A percentile compares a stretch with the other conserved stretches of the same genome.
These are phyloP conservation scores for Cyclanthera cordifolia DNA, from an alignment of 306 rosid genomes.

Conservation along the genomic window DNA sequence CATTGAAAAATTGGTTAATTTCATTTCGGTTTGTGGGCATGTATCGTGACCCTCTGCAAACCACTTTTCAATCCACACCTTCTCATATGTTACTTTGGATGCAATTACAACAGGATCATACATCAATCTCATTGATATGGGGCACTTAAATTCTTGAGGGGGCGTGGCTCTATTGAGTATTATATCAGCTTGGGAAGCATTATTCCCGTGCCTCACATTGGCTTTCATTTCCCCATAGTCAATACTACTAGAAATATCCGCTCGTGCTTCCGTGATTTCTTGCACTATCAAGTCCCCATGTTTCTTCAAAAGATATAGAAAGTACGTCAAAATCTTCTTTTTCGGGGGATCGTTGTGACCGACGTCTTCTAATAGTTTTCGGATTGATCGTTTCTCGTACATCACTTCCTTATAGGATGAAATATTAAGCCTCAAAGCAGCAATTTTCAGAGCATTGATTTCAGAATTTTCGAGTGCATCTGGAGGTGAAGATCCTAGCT, in stretches of 20 bases:
- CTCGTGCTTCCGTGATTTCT: constrained; percentile 25
- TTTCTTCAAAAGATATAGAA: constrained; percentile 41
- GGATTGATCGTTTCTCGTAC: constrained; percentile 54
- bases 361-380: constrained; percentile 35
- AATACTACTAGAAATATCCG: constrained; percentile 17
- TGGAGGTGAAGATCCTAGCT: constrained; percentile 29
- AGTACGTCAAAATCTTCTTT: constrained; percentile 43
- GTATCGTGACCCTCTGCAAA: constrained; percentile 54
- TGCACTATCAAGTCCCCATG: constrained; percentile 25
- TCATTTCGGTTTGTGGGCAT: constrained; percentile 55
- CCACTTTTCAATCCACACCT: constrained; percentile 83
- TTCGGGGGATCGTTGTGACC: constrained; percentile 30
- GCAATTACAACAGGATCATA: constrained; percentile 78
- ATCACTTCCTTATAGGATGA: constrained; percentile 40
- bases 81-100: constrained; percentile 74
- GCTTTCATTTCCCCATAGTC: constrained; percentile 21
- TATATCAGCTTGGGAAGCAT: constrained; percentile 18
- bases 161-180: constrained; percentile 29
- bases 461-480: constrained; percentile 40
- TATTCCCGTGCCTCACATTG: constrained; percentile 10
- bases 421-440: constrained; percentile 47
- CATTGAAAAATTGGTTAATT: constrained; percentile 31
- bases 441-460: constrained; percentile 43
- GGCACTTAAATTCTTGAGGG: constrained; percentile 57
- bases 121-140: constrained; percentile 70